phyloP scores from a whole-genome alignment of 2,329 filamentous ascomycete species.

The Hypoxylon sp. region DNA sequence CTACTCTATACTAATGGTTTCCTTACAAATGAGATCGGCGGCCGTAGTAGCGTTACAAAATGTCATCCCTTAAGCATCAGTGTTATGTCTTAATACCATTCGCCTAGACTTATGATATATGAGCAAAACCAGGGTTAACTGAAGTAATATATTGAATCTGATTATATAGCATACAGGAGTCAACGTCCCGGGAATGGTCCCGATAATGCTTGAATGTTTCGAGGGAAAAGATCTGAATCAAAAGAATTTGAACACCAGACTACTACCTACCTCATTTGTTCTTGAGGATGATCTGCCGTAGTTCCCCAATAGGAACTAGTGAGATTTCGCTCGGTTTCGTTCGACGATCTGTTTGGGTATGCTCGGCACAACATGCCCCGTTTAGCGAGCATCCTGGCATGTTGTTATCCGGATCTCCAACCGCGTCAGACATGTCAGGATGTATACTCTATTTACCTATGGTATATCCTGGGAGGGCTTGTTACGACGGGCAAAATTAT shows the following conservation, averaged over 20 bases:
- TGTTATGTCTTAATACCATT: background rate
- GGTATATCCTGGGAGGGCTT: background rate
- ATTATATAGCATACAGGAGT: too few relatives aligned
- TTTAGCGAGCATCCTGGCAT: background rate
- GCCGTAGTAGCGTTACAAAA: too few relatives aligned
- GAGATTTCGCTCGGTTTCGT: constrained; percentile 6
- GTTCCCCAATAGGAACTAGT: constrained; percentile 18
- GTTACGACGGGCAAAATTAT: background rate
- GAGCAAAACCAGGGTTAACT: background rate
- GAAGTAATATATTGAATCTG: background rate
- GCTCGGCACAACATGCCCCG: constrained; percentile 8
- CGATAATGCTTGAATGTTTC: background rate
- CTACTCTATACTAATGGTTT: too few relatives aligned
- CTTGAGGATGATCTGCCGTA: constrained; percentile 11
- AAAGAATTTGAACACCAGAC: background rate
- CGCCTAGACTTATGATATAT: background rate
- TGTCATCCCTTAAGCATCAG: background rate
- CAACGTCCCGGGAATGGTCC: background rate
- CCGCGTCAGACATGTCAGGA: background rate
- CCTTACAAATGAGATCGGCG: too few relatives aligned
- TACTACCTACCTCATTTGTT: constrained; percentile 23
- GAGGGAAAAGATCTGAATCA: background rate
- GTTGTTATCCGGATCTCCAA: background rate
- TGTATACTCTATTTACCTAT: background rate
- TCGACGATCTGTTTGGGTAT: background rate